A percentile compares a stretch with the other conserved stretches of the same genome.
Evolutionary conservation across 2,329 filamentous ascomycete species (phyloP).

Genomic region (Cytospora chrysosperma): DNA sequence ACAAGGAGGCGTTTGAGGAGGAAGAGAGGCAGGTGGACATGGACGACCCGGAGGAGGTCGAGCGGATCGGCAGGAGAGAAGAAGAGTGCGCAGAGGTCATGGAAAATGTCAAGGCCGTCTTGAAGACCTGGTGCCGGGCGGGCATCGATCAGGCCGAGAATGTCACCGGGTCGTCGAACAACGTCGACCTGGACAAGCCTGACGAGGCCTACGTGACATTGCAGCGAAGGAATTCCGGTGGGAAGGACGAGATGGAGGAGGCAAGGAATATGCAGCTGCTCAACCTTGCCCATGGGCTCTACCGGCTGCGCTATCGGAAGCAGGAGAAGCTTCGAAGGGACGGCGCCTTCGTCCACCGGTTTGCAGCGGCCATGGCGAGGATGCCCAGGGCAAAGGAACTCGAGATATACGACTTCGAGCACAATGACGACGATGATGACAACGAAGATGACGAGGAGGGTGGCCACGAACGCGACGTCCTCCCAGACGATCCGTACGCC

Average conservation of each 20-base stretch:
- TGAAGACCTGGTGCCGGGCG: conserved; percentile 12
- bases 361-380: conserved; percentile 12
- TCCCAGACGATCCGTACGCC: background rate
- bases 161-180: background rate
- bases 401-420: conserved; percentile 16
- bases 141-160: background rate
- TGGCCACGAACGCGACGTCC: too few species aligned
- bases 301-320: conserved; percentile 7
- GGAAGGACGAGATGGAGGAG: background rate
- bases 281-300: conserved; percentile 10
- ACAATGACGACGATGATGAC: background rate
- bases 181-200: conserved; percentile 4
- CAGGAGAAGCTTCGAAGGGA: conserved; percentile 9
- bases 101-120: conserved; percentile 3
- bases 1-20: background rate
- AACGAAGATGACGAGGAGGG: too few species aligned
- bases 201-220: conserved; percentile 2
- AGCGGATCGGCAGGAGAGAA: background rate
- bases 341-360: conserved; percentile 8
- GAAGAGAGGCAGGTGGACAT: background rate
- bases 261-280: background rate
- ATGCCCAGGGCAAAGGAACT: conserved; percentile 14
- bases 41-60: background rate
- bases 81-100: background rate
- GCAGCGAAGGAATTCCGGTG: conserved; percentile 1